phyloP scores from a whole-genome alignment of 352 stramenopile genomes.

The Globisporangium cylindrosporum region DNA sequence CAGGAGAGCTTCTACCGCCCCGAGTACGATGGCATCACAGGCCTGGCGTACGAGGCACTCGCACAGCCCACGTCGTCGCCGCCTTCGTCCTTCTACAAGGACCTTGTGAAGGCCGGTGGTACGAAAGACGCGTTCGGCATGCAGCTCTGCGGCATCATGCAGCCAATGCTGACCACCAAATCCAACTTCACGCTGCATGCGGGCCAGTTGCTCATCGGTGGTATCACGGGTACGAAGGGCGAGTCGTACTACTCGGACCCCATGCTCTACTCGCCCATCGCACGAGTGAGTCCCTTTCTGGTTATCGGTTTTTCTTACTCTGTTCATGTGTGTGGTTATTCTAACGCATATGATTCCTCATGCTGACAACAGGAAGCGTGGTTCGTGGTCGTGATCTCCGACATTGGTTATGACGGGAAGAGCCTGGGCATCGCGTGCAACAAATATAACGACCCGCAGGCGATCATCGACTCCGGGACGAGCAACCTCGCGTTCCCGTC shows the following conservation, averaged over 20 bases:
- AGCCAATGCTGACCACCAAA: constrained; percentile 40
- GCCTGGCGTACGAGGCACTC: constrained; percentile 59
- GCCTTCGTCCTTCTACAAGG: constrained; percentile 54
- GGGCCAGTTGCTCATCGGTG: constrained; percentile 63
- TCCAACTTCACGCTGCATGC: constrained; percentile 55
- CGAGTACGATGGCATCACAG: constrained; percentile 78
- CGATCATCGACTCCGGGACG: constrained; percentile 80
- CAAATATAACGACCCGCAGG: constrained; percentile 73
- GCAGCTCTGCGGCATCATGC: constrained; percentile 76
- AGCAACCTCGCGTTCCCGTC: constrained; percentile 81
- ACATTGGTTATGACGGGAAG: constrained; percentile 61
- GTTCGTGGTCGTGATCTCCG: constrained; percentile 77
- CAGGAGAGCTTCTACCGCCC: constrained; percentile 74
- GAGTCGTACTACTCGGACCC: constrained; percentile 56
- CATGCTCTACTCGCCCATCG: constrained; percentile 83
- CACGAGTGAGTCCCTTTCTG: constrained; percentile 28
- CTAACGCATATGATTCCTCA: neutral
- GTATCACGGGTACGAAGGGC: constrained; percentile 48
- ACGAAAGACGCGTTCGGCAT: constrained; percentile 67
- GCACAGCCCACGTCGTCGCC: constrained; percentile 36
- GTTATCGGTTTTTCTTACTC: neutral
- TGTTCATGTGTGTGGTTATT: neutral
- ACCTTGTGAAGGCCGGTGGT: constrained; percentile 37
- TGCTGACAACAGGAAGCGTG: constrained; percentile 53
- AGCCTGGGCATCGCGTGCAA: constrained; percentile 61